Evolutionary conservation across 1,284 basidiomycete species (phyloP).

Genomic region (Melanopsichium pennsylvanicum): DNA sequence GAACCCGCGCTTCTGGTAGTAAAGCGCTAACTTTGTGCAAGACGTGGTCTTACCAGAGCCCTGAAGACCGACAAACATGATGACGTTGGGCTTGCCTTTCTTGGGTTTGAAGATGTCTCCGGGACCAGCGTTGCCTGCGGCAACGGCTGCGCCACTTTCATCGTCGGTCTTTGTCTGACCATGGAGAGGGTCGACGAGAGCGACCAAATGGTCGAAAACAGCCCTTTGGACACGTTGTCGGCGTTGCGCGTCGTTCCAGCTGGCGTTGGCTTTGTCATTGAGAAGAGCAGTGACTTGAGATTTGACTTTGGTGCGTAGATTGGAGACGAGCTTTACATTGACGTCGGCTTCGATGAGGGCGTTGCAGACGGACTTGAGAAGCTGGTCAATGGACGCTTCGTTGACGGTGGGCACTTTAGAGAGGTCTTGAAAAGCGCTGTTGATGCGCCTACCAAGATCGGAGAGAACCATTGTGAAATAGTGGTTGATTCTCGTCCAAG

Average conservation of each 20-base stretch:
- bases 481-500: neutral
- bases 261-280: constrained; percentile 57
- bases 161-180: constrained; percentile 48
- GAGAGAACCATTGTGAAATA: constrained; percentile 85
- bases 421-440: constrained; percentile 89
- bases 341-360: constrained; percentile 96
- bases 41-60: constrained; percentile 99
- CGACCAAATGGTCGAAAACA: constrained; percentile 95
- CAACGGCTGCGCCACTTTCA: constrained; percentile 29
- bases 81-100: constrained; percentile 91
- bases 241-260: constrained; percentile 55
- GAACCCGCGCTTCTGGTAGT: constrained; percentile 96
- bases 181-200: constrained; percentile 79
- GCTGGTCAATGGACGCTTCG: constrained; percentile 72
- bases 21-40: constrained; percentile 78
- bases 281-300: constrained; percentile 73
- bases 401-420: constrained; percentile 78
- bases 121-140: constrained; percentile 27
- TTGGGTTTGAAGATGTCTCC: constrained; percentile 84
- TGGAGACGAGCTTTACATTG: constrained; percentile 93
- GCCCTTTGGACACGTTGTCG: constrained; percentile 67
- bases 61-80: constrained; percentile 77
- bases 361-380: constrained; percentile 92
- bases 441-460: constrained; percentile 92
- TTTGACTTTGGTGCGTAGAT: constrained; percentile 81